These are phyloP conservation scores for Penstemon eatonii DNA, from an alignment of 257 asterid species.

Conservation along the genomic window DNA sequence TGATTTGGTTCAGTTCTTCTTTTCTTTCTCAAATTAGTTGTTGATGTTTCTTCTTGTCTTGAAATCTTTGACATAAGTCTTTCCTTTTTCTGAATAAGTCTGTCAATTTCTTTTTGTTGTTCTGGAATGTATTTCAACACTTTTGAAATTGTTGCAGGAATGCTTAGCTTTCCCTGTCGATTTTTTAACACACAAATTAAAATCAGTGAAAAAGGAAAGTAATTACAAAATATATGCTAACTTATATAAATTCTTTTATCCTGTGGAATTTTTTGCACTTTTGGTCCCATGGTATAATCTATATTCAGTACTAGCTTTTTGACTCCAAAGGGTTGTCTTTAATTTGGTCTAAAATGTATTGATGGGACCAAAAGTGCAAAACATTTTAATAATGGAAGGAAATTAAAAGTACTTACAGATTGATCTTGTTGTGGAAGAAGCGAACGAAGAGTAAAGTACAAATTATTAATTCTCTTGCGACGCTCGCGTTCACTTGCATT, in stretches of 20 bases:
- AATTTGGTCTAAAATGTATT: no score
- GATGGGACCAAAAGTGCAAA: no score
- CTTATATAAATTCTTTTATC: no score
- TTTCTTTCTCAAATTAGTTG: neutral
- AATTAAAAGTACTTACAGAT: slow-evolving; percentile 29
- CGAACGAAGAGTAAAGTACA: slow-evolving; percentile 65
- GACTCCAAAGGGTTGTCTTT: no score
- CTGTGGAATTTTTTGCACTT: no score
- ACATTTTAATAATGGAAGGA: neutral
- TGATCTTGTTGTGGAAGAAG: slow-evolving; percentile 69
- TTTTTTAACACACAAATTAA: neutral
- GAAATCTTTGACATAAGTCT: slow-evolving; percentile 33
- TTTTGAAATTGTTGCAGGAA: slow-evolving; percentile 58
- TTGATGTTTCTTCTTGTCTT: slow-evolving; percentile 18
- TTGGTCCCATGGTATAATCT: no score
- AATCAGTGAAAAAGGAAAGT: neutral
- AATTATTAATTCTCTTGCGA: slow-evolving; percentile 54
- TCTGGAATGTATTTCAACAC: slow-evolving; percentile 76
- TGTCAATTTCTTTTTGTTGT: slow-evolving; percentile 58
- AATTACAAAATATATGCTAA: no score
- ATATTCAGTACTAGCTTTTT: no score
- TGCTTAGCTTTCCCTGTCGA: slow-evolving; percentile 61
- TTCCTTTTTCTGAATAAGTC: slow-evolving; percentile 44
- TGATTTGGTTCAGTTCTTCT: neutral
- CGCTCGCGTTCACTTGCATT: slow-evolving; percentile 84